Base-by-base conservation (phyloP, 208 protist species). In the Leishmania major region DNA sequence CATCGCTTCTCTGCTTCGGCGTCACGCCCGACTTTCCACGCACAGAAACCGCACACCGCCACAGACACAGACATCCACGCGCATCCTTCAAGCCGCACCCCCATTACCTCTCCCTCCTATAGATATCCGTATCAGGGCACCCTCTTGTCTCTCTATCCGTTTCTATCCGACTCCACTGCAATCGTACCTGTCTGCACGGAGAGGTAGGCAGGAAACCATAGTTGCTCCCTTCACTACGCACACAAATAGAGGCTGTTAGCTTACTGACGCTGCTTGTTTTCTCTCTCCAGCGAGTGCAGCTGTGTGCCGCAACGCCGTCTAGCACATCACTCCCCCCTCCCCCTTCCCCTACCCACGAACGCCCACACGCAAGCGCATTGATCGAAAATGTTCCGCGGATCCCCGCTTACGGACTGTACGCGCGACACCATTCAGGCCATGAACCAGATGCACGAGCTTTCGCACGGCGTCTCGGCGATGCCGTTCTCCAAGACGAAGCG, bases 391-490 rank as follows among this genome's bases (percentile, higher is more conserved):
- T 73, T 74, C 67, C 43, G 40, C 45, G 53, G 57, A 28, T 80
- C 49, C 51, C 89, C 90, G 25, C 86, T 96, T 45, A 47, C 86
- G 22, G 93, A 96, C 83, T 96, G 93, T 83, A 94, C 91, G 51
- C 72, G 87, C 31, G 91, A 88, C 73, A 87, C 73, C 47, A 82
- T 92, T 31, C 93, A 96, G 83, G 83, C 89, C 51, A 85, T 87
- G 77, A 96, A 96, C 79, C 83, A 81, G 59, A 45, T 77, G 73
- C 31, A 60, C 51, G 89, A 77, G 40, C 70, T 82, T 31, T 62
- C 25, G 53, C 77, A 77, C 35, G 35, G 66, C 57, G 64, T 76
- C 49, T 74, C 79, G 28, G 79, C 75, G 70, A 78, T 60, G 47
- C 77, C 81, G 35, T 47, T 75, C 19, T 69, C 57, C 22, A 89